Base-by-base conservation (phyloP, 2,329 filamentous ascomycete genomes). In the Macrophomina pseudophaseolina region DNA sequence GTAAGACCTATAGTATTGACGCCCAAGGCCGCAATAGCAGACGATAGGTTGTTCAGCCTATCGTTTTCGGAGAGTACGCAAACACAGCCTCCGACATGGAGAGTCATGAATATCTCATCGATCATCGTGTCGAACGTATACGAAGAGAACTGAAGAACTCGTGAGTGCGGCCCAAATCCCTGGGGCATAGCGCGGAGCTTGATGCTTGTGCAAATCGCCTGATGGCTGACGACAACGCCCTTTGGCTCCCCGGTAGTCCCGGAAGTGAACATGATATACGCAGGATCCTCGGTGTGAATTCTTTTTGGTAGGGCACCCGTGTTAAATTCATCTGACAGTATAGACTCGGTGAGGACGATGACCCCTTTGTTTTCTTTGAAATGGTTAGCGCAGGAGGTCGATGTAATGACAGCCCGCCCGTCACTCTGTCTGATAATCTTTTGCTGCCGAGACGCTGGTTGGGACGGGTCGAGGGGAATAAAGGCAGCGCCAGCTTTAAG, bases 11-110 rank as follows among this genome's bases (percentile, higher is more conserved):
- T 75, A 42, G 76, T 69, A 18, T 71, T 78, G 42, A 23, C 32
- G 52, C 14, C 14, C 2, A 16, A 12, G 7, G 12, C n/a, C 32
- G 12, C 8, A 11, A 52, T 84, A 0, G 80, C 82, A 1, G 80
- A 82, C 1, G 80, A 75, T 7, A 38, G 35, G 30, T 35, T 7
- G 32, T 56, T 16, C 70, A 87, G 79, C 2, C 85, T 80, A 74
- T 87, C 83, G 35, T 76, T 70, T 18, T 79, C 75, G 1, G 73
- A 75, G 1, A 76, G 76, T 23, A 79, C 70, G 54, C 77, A 79
- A 7, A 79, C 70, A 8, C 80, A 83, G 3, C 84, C 76, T 18
- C 77, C 76, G 16, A 70, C 67, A 1, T 71, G 72, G 16, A 79
- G 70, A 4, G 75, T 69, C 1, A 74, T 72, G 9, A 79, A 62